phyloP scores from a whole-genome alignment of 2,329 filamentous ascomycete genomes.

The Sarocladiaceae sp. region DNA sequence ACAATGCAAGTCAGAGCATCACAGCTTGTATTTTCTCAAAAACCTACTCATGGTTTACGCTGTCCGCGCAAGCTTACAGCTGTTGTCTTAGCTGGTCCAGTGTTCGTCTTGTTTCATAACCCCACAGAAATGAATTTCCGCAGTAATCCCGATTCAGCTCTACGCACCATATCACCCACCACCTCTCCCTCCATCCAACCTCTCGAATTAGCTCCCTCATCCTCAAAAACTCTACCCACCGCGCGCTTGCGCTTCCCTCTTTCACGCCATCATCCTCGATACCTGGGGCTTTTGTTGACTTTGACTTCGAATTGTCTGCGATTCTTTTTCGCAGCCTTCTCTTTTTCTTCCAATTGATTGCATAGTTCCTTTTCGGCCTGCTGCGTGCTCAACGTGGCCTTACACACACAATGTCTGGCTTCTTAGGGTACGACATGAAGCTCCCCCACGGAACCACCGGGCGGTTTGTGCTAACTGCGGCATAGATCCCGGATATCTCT shows the following conservation, averaged over 20 bases:
- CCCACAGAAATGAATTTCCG: conserved; percentile 14
- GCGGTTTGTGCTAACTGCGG: conserved; percentile 11
- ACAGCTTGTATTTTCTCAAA: no score
- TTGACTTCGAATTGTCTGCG: conserved; percentile 4
- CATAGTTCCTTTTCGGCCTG: conserved; percentile 21
- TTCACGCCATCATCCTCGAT: conserved; percentile 13
- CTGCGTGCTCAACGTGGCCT: conserved; percentile 39
- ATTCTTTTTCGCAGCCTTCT: conserved; percentile 14
- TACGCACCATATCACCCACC: conserved; percentile 8
- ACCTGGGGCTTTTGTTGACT: conserved; percentile 15
- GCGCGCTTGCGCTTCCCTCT: conserved; percentile 13
- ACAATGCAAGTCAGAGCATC: no score
- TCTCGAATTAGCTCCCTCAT: conserved; percentile 13
- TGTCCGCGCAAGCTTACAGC: background rate
- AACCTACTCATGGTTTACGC: no score
- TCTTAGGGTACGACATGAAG: conserved; percentile 48
- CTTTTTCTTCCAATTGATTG: conserved; percentile 16
- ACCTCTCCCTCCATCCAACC: conserved; percentile 8
- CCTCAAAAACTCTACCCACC: conserved; percentile 25
- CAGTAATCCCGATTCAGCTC: conserved; percentile 9
- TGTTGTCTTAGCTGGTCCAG: background rate
- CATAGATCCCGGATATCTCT: conserved; percentile 86
- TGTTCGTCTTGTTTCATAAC: conserved; percentile 8
- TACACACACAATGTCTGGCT: conserved; percentile 50
- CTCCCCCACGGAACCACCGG: no score